These are phyloP conservation scores for Petrea volubilis DNA, from an alignment of 257 asterid genomes.

Conservation along the genomic window DNA sequence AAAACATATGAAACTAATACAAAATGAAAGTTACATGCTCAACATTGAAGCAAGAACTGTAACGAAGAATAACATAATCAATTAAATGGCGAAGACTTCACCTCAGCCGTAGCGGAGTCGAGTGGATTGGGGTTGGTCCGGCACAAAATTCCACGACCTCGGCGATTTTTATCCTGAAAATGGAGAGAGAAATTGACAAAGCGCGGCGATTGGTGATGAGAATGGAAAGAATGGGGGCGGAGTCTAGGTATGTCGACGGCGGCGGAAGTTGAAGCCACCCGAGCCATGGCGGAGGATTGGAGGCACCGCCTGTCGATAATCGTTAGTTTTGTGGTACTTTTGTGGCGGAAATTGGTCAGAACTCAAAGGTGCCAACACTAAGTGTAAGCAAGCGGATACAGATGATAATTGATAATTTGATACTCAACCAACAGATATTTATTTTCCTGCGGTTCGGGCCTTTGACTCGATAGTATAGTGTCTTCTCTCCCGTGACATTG, in stretches of 20 bases:
- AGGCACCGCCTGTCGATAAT: constrained; percentile 8
- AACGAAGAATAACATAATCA: neutral
- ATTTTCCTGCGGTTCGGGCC: no score
- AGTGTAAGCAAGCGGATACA: constrained; percentile 6
- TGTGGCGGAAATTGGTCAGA: constrained; percentile 24
- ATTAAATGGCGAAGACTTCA: neutral
- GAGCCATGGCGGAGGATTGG: constrained; percentile 56
- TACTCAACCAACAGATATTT: no score
- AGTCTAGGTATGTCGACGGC: constrained; percentile 44
- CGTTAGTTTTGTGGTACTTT: constrained; percentile 3
- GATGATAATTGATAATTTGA: no score
- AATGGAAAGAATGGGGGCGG: constrained; percentile 28
- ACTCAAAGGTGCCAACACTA: constrained; percentile 18
- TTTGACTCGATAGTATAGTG: no score
- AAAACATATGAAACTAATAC: neutral
- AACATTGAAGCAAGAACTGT: neutral
- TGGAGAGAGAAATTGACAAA: constrained; percentile 32
- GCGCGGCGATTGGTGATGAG: constrained; percentile 25
- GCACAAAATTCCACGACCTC: constrained; percentile 43
- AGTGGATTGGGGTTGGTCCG: constrained; percentile 37
- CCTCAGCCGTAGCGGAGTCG: constrained; percentile 44
- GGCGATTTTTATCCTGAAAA: constrained; percentile 27
- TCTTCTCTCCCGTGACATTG: no score
- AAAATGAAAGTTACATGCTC: neutral
- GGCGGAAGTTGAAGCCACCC: constrained; percentile 59